A percentile compares a stretch with the other conserved stretches of the same genome.
phyloP scores from a whole-genome alignment of 129 eudicot species.

The Heracleum sosnowskyi region DNA sequence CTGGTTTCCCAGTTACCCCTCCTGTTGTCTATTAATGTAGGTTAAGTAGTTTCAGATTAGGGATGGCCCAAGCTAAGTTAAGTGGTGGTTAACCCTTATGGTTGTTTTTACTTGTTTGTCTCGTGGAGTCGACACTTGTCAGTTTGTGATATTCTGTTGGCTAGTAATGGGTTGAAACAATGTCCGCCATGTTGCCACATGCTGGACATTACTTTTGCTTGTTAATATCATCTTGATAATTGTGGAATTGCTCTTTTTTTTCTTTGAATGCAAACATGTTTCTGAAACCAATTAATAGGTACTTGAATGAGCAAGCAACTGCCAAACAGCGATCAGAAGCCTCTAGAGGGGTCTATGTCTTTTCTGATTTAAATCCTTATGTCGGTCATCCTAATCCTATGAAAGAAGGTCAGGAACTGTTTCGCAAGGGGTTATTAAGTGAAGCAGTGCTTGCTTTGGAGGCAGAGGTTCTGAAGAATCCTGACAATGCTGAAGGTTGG shows the following conservation, averaged over 20 bases:
- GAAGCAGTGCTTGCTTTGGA: constrained; percentile 99
- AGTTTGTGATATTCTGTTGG: neutral
- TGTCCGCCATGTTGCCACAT: neutral
- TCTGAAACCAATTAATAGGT: constrained; percentile 33
- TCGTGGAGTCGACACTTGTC: neutral
- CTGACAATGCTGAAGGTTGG: constrained; percentile 97
- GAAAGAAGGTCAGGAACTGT: constrained; percentile 92
- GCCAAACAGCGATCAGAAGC: constrained; percentile 46
- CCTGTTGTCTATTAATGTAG: neutral
- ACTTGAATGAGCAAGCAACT: constrained; percentile 67
- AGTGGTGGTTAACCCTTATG: neutral
- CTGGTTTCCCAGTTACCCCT: neutral
- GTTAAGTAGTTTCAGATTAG: neutral
- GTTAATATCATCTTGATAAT: neutral
- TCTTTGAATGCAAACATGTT: neutral
- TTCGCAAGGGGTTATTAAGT: constrained; percentile 90
- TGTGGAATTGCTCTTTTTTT: neutral
- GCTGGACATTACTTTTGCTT: neutral
- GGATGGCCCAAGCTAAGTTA: neutral
- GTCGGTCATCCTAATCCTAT: constrained; percentile 96
- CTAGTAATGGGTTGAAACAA: neutral
- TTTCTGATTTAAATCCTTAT: constrained; percentile 91
- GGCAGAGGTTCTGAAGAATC: constrained; percentile 93
- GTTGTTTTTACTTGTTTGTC: neutral
- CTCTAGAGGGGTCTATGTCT: constrained; percentile 74